phyloP scores from a whole-genome alignment of 2,329 filamentous ascomycete genomes.

The Penicillium verrucosum region DNA sequence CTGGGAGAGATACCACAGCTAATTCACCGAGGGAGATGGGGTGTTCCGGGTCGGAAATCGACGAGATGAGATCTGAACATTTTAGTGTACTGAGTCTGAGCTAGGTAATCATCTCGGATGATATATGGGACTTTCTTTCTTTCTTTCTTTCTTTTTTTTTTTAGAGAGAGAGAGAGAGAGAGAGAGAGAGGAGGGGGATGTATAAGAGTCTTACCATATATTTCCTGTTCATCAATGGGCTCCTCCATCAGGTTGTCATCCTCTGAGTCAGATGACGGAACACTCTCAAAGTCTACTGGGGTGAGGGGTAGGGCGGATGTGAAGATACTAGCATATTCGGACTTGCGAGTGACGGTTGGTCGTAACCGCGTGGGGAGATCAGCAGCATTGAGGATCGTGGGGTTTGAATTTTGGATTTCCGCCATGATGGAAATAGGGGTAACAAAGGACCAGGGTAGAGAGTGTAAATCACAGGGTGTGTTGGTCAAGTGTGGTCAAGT shows the following conservation, averaged over 20 bases:
- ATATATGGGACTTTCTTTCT: no score
- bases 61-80: slow-evolving; percentile 76
- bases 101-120: neutral
- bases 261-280: slow-evolving; percentile 35
- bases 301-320: slow-evolving; percentile 49
- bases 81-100: neutral
- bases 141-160: no score
- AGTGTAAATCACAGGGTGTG: neutral
- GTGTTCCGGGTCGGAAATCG: slow-evolving; percentile 94
- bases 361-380: slow-evolving; percentile 77
- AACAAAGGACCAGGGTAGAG: neutral
- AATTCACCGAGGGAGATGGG: slow-evolving; percentile 89
- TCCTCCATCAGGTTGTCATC: slow-evolving; percentile 65
- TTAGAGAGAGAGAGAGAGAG: no score
- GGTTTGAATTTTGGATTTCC: slow-evolving; percentile 63
- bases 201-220: slow-evolving; percentile 64
- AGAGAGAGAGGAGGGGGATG: no score
- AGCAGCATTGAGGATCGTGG: slow-evolving; percentile 81
- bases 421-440: slow-evolving; percentile 24
- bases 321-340: slow-evolving; percentile 47
- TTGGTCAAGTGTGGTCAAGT: neutral
- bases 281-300: slow-evolving; percentile 43
- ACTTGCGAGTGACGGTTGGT: slow-evolving; percentile 42
- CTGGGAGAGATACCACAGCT: slow-evolving; percentile 91
- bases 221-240: slow-evolving; percentile 93